These are phyloP conservation scores for Datura wrightii DNA, from an alignment of 257 asterid genomes.

Conservation along the genomic window DNA sequence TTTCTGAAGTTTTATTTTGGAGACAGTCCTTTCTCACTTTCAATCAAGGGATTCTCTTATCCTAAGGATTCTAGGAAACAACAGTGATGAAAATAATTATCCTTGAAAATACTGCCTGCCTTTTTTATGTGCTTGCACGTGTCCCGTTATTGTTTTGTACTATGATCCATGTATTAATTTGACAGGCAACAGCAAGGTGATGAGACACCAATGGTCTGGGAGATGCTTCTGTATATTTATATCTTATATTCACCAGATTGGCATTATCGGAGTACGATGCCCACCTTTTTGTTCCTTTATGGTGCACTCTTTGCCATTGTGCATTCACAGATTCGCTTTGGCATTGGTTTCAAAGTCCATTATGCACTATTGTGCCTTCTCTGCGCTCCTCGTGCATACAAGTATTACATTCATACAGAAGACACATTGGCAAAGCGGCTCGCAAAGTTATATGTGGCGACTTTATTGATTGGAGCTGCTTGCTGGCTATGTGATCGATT, in stretches of 20 bases:
- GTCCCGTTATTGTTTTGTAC: not conserved
- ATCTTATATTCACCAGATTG: constrained; percentile 97
- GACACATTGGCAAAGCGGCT: constrained; percentile 75
- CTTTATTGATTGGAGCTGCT: constrained; percentile 58
- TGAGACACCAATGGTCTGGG: constrained; percentile 99
- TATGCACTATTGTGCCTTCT: constrained; percentile 89
- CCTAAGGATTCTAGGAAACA: not conserved
- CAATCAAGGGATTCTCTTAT: not conserved
- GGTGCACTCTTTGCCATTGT: constrained; percentile 80
- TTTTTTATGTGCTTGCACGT: not conserved
- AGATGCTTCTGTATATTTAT: constrained; percentile 95
- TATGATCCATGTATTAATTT: constrained; percentile 31
- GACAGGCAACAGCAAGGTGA: constrained; percentile 95
- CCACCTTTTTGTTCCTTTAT: constrained; percentile 85
- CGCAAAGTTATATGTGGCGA: constrained; percentile 67
- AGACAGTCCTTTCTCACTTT: not conserved
- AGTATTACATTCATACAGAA: constrained; percentile 80
- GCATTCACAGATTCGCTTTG: constrained; percentile 73
- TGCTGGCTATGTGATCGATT: constrained; percentile 83
- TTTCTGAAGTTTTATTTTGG: not conserved
- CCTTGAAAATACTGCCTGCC: constrained; percentile 19
- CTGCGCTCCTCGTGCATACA: constrained; percentile 92
- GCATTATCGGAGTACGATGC: constrained; percentile 98
- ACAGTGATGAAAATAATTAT: not conserved
- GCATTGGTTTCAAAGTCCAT: constrained; percentile 75